phyloP scores from a whole-genome alignment of 2,329 filamentous ascomycete species.

The Ascochyta clinopodiicola region DNA sequence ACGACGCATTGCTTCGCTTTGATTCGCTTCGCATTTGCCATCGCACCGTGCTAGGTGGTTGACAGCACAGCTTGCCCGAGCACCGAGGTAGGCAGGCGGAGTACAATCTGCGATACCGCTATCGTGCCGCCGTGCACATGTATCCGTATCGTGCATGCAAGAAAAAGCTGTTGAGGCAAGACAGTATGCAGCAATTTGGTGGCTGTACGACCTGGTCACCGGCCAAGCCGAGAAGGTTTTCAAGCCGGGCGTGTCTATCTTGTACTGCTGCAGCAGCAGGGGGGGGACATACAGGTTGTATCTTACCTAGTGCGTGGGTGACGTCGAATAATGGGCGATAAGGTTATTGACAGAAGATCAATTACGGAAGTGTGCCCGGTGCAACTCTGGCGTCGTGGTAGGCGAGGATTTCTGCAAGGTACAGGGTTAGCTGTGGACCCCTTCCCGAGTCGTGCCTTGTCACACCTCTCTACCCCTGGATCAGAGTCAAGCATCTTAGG shows the following conservation, averaged over 20 bases:
- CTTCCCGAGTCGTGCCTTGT: neutral
- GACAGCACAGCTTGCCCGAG: neutral
- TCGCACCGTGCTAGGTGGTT: neutral
- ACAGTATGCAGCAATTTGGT: constrained; percentile 10
- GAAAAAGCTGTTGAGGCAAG: constrained; percentile 7
- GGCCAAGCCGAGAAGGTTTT: constrained; percentile 6
- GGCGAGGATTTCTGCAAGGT: constrained; percentile 14
- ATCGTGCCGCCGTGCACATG: too few relatives aligned
- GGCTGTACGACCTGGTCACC: constrained; percentile 6
- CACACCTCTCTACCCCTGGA: neutral
- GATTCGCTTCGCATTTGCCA: too few relatives aligned
- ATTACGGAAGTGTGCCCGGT: constrained; percentile 7
- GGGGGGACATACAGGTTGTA: neutral
- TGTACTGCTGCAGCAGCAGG: neutral
- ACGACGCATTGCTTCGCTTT: neutral
- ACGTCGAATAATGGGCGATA: constrained; percentile 17
- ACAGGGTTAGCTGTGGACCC: constrained; percentile 2
- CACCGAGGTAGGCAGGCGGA: neutral
- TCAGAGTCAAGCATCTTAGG: neutral
- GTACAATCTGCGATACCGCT: constrained; percentile 3
- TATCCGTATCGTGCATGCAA: too few relatives aligned
- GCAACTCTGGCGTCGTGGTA: neutral
- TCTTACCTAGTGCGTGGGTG: neutral
- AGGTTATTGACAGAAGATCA: neutral
- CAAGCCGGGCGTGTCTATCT: neutral